Evolutionary conservation across 352 stramenopile genomes (phyloP).

Genomic region (Phytophthora megakarya): DNA sequence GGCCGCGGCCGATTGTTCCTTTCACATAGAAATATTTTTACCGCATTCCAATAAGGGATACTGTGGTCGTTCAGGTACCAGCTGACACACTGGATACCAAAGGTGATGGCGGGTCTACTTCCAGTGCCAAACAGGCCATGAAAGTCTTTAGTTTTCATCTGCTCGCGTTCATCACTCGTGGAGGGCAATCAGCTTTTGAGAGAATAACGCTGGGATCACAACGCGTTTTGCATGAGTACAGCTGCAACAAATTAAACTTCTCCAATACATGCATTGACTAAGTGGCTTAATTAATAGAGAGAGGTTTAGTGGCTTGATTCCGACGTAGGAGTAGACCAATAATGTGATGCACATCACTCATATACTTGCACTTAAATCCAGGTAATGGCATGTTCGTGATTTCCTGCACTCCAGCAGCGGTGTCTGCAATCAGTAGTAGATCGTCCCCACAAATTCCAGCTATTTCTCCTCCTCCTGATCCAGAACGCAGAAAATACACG

Average conservation of each 20-base stretch:
- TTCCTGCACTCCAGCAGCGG: neutral
- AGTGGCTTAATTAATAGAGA: conserved; percentile 11
- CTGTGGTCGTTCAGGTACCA: conserved; percentile 16
- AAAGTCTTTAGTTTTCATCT: conserved; percentile 20
- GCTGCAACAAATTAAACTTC: conserved; percentile 16
- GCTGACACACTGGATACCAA: conserved; percentile 6
- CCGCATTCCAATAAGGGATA: conserved; percentile 10
- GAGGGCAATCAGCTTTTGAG: conserved; percentile 2
- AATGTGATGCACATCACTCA: conserved; percentile 17
- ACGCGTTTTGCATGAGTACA: neutral
- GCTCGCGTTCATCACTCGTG: neutral
- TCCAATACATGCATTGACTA: conserved; percentile 11
- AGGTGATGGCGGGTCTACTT: conserved; percentile 16
- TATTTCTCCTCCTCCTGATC: neutral
- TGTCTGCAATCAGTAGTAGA: conserved; percentile 9
- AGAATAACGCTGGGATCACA: neutral
- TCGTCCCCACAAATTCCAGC: conserved; percentile 20
- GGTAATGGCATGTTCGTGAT: conserved; percentile 3
- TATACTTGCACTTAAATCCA: conserved; percentile 18
- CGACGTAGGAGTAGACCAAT: neutral
- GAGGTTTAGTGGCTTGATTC: neutral
- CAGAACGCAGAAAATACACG: conserved; percentile 17
- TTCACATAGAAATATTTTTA: conserved; percentile 20
- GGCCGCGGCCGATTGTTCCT: conserved; percentile 1
- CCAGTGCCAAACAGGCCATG: conserved; percentile 11